A percentile compares a stretch with the other conserved stretches of the same genome.
These are phyloP conservation scores for Cladosporium sp. DNA, from an alignment of 2,329 filamentous ascomycete genomes.

Conservation along the genomic window DNA sequence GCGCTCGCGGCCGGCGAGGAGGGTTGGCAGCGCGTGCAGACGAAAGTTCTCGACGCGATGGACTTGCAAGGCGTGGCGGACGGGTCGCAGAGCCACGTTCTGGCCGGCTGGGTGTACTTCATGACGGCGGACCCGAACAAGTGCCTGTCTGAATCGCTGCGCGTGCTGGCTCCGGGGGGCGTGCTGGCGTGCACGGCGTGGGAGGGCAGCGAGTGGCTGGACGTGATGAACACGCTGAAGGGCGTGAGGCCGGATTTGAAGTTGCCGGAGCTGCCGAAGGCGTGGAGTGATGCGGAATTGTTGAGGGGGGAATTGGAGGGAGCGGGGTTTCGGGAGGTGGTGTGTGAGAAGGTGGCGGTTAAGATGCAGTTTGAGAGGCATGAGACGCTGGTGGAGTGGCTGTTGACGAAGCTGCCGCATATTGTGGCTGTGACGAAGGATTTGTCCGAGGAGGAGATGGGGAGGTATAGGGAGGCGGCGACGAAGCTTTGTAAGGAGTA, in stretches of 20 bases:
- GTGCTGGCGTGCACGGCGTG: conserved; percentile 24
- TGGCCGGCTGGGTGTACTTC: conserved; percentile 30
- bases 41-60: conserved; percentile 23
- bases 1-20: conserved; percentile 4
- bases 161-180: conserved; percentile 23
- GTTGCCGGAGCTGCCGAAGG: conserved; percentile 18
- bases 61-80: conserved; percentile 20
- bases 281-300: conserved; percentile 19
- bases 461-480: conserved; percentile 15
- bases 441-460: conserved; percentile 20
- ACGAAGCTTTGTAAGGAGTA: conserved; percentile 16
- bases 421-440: conserved; percentile 18
- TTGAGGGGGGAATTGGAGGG: conserved; percentile 21
- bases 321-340: conserved; percentile 26
- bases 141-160: conserved; percentile 19
- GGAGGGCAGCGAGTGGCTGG: conserved; percentile 25
- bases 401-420: conserved; percentile 21
- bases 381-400: conserved; percentile 17
- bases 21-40: conserved; percentile 23
- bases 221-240: conserved; percentile 18
- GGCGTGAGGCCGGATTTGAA: conserved; percentile 18
- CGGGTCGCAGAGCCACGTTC: conserved; percentile 23
- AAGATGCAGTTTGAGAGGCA: conserved; percentile 20
- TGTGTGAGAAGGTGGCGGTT: conserved; percentile 19
- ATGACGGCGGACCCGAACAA: conserved; percentile 24